Evolutionary conservation across 2,329 filamentous ascomycete species (phyloP).

Genomic region (Verticillium klebahnii): DNA sequence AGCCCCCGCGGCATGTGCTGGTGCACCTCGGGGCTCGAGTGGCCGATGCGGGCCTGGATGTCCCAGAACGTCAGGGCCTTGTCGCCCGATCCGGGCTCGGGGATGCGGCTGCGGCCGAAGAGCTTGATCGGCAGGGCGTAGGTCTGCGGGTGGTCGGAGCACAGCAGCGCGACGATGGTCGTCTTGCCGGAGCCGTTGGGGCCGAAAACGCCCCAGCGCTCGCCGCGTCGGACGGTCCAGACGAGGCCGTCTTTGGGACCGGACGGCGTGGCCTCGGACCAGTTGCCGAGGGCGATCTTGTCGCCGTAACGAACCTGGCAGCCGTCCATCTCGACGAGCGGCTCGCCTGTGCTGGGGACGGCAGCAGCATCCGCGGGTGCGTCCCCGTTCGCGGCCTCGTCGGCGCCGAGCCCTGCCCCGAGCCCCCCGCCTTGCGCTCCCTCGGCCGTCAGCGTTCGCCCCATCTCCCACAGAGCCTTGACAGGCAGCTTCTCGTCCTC

Average conservation of each 20-base stretch:
- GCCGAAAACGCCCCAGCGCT: slow-evolving; percentile 90
- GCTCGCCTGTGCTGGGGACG: slow-evolving; percentile 44
- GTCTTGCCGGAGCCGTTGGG: slow-evolving; percentile 96
- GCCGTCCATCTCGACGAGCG: slow-evolving; percentile 81
- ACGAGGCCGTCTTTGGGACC: slow-evolving; percentile 60
- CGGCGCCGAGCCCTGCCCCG: slow-evolving; percentile 13
- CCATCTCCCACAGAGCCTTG: slow-evolving; percentile 44
- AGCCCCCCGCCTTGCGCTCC: slow-evolving; percentile 33
- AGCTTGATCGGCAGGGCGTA: slow-evolving; percentile 85
- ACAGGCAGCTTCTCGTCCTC: slow-evolving; percentile 46
- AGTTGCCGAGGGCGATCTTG: slow-evolving; percentile 76
- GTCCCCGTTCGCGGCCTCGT: slow-evolving; percentile 6
- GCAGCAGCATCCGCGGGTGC: slow-evolving; percentile 1
- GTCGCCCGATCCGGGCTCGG: slow-evolving; percentile 59
- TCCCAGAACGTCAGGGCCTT: slow-evolving; percentile 87
- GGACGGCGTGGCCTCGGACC: slow-evolving; percentile 55
- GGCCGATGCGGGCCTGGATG: slow-evolving; percentile 82
- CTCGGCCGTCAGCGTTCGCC: slow-evolving; percentile 36
- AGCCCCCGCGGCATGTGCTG: slow-evolving; percentile 81
- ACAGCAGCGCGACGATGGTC: slow-evolving; percentile 85
- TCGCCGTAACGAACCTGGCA: slow-evolving; percentile 76
- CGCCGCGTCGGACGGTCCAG: slow-evolving; percentile 78
- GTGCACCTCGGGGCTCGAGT: slow-evolving; percentile 91
- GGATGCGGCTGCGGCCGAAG: slow-evolving; percentile 78
- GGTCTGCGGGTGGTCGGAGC: slow-evolving; percentile 91